phyloP scores from a whole-genome alignment of 164 flowering plant genomes.

The Nymphaea thermarum region DNA sequence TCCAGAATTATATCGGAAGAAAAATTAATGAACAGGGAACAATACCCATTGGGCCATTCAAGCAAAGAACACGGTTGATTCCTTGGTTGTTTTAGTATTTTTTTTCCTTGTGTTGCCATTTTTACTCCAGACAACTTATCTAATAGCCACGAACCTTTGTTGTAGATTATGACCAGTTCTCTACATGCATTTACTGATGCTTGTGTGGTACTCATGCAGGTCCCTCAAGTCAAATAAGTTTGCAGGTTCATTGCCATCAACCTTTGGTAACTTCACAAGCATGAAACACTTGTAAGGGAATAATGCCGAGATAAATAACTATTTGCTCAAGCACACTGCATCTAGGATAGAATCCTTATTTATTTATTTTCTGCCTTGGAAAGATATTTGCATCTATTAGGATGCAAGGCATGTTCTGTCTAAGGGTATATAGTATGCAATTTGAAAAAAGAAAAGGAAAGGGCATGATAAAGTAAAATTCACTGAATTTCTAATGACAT shows the following conservation, averaged over 20 bases:
- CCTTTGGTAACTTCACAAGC: conserved; percentile 9
- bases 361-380: background rate
- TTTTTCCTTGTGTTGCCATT: background rate
- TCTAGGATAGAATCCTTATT: no score
- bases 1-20: no score
- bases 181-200: background rate
- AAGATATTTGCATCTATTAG: no score
- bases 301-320: background rate
- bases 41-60: no score
- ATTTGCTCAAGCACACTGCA: background rate
- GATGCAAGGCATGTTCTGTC: no score
- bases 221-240: conserved; percentile 15
- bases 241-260: conserved; percentile 14
- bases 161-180: no score
- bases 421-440: no score
- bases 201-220: background rate
- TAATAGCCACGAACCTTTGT: background rate
- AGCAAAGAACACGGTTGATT: no score
- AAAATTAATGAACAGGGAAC: no score
- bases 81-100: no score
- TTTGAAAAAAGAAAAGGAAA: no score
- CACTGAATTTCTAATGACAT: background rate
- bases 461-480: background rate
- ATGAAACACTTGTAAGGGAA: conserved; percentile 12
- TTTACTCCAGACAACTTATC: background rate